Evolutionary conservation across 1,139 yeast species (phyloP), one percentile per base, ranked within the genome.

Genomic region (Pneumocystis sp.): DNA sequence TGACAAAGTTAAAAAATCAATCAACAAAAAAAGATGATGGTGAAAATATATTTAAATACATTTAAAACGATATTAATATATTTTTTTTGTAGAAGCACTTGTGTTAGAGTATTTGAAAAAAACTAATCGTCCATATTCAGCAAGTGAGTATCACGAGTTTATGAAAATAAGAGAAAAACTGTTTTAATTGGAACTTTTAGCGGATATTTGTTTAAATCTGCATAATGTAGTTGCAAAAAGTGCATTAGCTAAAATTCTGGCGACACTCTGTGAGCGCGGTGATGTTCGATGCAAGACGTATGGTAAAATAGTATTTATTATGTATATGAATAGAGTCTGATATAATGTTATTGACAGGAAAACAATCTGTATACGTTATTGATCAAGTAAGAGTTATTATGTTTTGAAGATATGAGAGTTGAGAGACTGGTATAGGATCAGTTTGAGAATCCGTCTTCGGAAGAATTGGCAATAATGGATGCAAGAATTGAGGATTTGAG

Each of bases 111-210:
- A 78, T 68, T 71, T 79, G 72, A 68, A 71, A 64, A 68, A 69
- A 3, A 79, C 75, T 70, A 79, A 79, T 70, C 73, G 79, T 63
- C 81, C 80, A 10, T 76, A 77, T 66, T 75, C 79, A 1, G 73
- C 75, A 3, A 72, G 65, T 63, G 39, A 34, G 37, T 12, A 37
- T 37, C 1, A 73, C 74, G 2, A 72, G 5, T 50, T 4, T 39
- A 12, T 25, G 21, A 21, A 17, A 40, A 40, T 17, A 7, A 17
- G 15, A 40, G 3, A 17, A 40, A 17, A 40, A 17, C 2, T n/a
- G 19, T 25, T n/a, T 59, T 59, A 21, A 39, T 3, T 1, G 6
- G n/a, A 7, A 5, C 12, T 25, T 42, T 21, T 25, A 63, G 65
- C 73, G 31, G 80, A 78, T 68, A 73, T 78, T 60, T 68, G 73